Evolutionary conservation across 108 stramenopile genomes (phyloP), one percentile per base, ranked within the genome.

Genomic region (Conticribra weissflogii): DNA sequence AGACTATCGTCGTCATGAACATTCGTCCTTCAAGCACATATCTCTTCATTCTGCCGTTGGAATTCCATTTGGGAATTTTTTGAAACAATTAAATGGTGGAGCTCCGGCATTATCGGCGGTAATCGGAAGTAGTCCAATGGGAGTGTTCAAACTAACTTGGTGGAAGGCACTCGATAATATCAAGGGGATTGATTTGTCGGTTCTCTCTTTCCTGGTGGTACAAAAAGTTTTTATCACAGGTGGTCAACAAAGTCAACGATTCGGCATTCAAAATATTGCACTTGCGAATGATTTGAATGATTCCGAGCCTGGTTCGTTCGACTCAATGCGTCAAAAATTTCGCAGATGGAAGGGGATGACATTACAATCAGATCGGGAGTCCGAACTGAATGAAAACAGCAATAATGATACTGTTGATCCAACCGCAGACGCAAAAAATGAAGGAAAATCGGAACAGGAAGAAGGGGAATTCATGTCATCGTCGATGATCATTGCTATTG

Each of bases 401-500:
- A 31, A 65, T 47, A 56, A 61, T 22, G 52, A 45, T 57, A 33
- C 21, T 17, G 60, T 23, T 14, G 52, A 71, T 21, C 27, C 18
- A 50, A 14, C 50, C 1, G 49, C 16, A 23, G 47, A 74, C 27
- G 27, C 32, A 18, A 25, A 53, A 65, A 58, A 29, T 45, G 63
- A 55, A 32, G 15, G n/a, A n/a, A n/a, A n/a, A n/a, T n/a, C n/a
- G n/a, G n/a, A n/a, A n/a, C n/a, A n/a, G n/a, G n/a, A 46, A 14
- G 78, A 55, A 5, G 64, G 29, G 51, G 71, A 59, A 41, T 47
- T 55, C 3, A 70, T 84, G 51, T 73, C 87, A 0, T 22, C 59
- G 9, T 79, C 77, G 14, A 93, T 93, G 92, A 81, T 89, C 15
- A 84, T 77, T 15, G 76, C 87, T 5, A 87, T 93, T 62, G 87